These are phyloP conservation scores for Podila minutissima DNA, from an alignment of 192 early-diverging fungal genomes.

Conservation along the genomic window DNA sequence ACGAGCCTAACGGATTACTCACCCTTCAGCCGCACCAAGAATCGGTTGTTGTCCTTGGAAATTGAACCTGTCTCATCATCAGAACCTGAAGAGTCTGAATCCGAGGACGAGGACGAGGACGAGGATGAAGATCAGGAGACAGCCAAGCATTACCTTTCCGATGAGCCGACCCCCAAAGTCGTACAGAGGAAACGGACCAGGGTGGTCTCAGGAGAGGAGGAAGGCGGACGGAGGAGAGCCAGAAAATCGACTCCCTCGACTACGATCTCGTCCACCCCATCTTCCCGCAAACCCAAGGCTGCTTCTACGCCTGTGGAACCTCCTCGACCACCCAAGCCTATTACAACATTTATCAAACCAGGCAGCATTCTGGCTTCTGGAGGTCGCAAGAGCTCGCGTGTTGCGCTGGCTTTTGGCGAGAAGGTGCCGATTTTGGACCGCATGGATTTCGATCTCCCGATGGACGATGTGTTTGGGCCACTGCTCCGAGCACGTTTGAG, in stretches of 20 bases:
- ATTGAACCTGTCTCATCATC: neutral
- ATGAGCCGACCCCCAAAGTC: too few relatives aligned
- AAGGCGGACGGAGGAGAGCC: neutral
- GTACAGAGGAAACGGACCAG: neutral
- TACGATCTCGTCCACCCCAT: neutral
- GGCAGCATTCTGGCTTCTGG: conserved; percentile 41
- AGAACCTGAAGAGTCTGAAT: neutral
- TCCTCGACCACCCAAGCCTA: conserved; percentile 22
- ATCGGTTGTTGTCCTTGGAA: conserved; percentile 4
- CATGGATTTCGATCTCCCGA: conserved; percentile 51
- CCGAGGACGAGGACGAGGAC: conserved; percentile 11
- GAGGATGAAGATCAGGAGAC: neutral
- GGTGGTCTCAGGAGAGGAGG: neutral
- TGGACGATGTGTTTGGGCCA: conserved; percentile 31
- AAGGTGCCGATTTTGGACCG: conserved; percentile 36
- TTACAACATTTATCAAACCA: conserved; percentile 52
- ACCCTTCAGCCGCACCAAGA: conserved; percentile 37
- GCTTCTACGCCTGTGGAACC: neutral
- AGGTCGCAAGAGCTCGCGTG: conserved; percentile 49
- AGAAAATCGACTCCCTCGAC: neutral
- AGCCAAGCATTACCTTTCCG: too few relatives aligned
- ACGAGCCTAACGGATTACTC: conserved; percentile 14
- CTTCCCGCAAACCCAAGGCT: conserved; percentile 8
- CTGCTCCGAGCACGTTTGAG: conserved; percentile 36
- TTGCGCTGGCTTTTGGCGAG: conserved; percentile 56